Evolutionary conservation across 352 stramenopile genomes (phyloP).

Genomic region (Phytophthora cryptogea): DNA sequence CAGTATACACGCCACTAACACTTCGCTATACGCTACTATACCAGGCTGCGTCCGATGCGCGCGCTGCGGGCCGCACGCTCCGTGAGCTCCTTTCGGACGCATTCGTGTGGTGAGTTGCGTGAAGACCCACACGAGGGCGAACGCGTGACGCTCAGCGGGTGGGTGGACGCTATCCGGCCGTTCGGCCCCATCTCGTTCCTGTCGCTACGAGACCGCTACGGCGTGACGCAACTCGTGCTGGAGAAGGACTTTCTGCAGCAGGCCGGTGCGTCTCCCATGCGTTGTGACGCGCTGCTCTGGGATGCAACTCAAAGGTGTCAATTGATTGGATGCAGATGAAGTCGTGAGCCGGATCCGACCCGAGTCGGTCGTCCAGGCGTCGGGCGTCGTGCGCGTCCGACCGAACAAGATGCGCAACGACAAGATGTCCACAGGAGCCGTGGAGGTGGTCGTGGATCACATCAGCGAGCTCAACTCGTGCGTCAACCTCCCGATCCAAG

Average conservation of each 20-base stretch:
- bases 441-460: conserved; percentile 75
- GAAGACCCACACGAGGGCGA: conserved; percentile 53
- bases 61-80: conserved; percentile 19
- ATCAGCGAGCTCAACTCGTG: conserved; percentile 71
- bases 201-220: conserved; percentile 78
- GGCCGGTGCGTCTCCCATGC: conserved; percentile 22
- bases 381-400: conserved; percentile 59
- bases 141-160: conserved; percentile 74
- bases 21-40: conserved; percentile 5
- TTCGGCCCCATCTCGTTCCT: conserved; percentile 85
- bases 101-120: conserved; percentile 79
- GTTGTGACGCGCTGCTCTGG: neutral
- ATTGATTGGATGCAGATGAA: conserved; percentile 24
- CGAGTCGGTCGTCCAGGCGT: conserved; percentile 75
- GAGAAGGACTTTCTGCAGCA: conserved; percentile 59
- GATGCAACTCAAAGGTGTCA: neutral
- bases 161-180: conserved; percentile 77
- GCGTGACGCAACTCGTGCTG: conserved; percentile 81
- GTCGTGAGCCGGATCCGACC: conserved; percentile 61
- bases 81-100: conserved; percentile 62
- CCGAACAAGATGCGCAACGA: conserved; percentile 72
- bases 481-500: conserved; percentile 62
- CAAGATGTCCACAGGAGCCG: conserved; percentile 67
- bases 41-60: conserved; percentile 1
- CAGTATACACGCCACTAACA: neutral